Evolutionary conservation across 2,329 filamentous ascomycete species (phyloP), one percentile per base, ranked within the genome.

Genomic region (Fusarium brevicatenulatum): DNA sequence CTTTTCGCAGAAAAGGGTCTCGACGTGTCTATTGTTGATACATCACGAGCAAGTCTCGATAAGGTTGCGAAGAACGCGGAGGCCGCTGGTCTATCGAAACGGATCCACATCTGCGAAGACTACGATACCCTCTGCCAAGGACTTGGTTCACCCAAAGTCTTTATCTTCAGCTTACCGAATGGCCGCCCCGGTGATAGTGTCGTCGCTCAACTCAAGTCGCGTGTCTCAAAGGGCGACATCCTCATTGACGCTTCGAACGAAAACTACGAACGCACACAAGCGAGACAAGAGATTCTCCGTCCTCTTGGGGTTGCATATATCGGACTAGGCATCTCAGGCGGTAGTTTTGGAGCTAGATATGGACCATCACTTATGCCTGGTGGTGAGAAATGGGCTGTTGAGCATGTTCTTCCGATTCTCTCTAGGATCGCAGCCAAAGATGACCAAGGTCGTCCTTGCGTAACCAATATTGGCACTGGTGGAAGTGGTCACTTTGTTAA

Each of bases 401-500:
- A 90, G 18, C 82, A 86, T 21, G 84, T 91, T 1, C 82, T 93
- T 71, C 91, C 91, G 2, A 82, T 93, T 18, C 81, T 93, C 3
- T 81, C 88, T 68, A 86, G 84, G 44, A 86, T 92, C 50, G 87
- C 91, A 0, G 91, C 91, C 2, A 92, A 91, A 74, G 90, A 91
- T 62, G 63, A 59, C 1, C 82, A 82, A 40, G 89, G 89, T 2
- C 86, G 84, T 16, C 86, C 90, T 2, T 93, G 91, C 73, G 89
- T 91, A 1, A 87, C 83, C 1, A 84, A 86, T 32, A 85, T 91
- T 52, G 91, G 91, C 0, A 86, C 87, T 4, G 88, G 88, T 1
- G 91, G 91, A 4, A 86, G 88, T 4, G 91, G 91, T 0, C 91
- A 93, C 78, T 93, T 91, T 76, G 90, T 93, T 44, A 93, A 94